Evolutionary conservation across 2,329 filamentous ascomycete genomes (phyloP).

Genomic region (Aspergillus aculeatinus): DNA sequence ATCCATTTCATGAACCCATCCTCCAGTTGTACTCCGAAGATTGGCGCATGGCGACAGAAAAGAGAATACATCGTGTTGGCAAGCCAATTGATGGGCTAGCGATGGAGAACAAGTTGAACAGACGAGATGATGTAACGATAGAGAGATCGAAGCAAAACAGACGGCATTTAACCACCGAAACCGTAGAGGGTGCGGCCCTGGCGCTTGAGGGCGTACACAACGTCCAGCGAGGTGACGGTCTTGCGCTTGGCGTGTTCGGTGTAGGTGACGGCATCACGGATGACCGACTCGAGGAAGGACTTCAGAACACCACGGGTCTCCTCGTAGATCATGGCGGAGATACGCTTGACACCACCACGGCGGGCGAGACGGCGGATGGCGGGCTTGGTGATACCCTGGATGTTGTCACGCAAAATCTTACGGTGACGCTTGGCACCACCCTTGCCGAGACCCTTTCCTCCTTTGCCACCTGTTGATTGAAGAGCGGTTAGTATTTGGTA

Average conservation of each 20-base stretch:
- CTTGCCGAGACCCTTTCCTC: conserved; percentile 97
- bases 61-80: no score
- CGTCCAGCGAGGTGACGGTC: conserved; percentile 58
- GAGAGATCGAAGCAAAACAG: not conserved
- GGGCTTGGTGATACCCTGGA: conserved; percentile 98
- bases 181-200: conserved; percentile 75
- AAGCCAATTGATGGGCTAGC: no score
- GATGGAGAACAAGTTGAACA: no score
- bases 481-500: conserved; percentile 12
- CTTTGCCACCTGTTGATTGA: conserved; percentile 72
- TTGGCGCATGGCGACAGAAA: no score
- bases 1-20: no score
- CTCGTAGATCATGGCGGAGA: conserved; percentile 91
- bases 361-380: conserved; percentile 97
- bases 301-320: conserved; percentile 80
- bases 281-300: conserved; percentile 80
- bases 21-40: no score
- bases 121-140: no score
- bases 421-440: conserved; percentile 98
- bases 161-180: conserved; percentile 70
- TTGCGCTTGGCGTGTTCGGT: conserved; percentile 78
- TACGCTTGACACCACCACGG: conserved; percentile 99
- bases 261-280: conserved; percentile 77
- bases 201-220: conserved; percentile 64
- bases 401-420: conserved; percentile 99